Percentiles rank a stretch among this genome's conserved stretches.
These are phyloP conservation scores for Penicillium steckii DNA, from an alignment of 495 filamentous ascomycete species.

Conservation along the genomic window DNA sequence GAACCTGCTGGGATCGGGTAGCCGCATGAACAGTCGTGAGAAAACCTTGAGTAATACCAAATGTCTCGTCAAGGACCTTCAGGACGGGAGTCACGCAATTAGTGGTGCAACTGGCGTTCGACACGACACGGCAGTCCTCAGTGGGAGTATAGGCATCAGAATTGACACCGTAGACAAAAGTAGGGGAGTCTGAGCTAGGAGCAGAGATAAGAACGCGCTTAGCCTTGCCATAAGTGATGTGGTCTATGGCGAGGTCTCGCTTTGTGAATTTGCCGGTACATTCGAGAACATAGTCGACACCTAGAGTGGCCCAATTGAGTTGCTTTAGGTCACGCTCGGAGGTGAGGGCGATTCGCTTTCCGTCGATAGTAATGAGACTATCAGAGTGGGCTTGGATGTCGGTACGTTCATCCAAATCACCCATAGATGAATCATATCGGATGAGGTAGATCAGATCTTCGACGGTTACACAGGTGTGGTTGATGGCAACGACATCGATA, in stretches of 20 bases:
- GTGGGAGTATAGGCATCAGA: constrained; percentile 23
- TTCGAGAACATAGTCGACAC: constrained; percentile 36
- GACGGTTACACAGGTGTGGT: constrained; percentile 34
- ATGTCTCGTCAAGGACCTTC: constrained; percentile 31
- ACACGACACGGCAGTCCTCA: constrained; percentile 28
- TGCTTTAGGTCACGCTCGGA: constrained; percentile 36
- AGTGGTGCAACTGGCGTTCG: constrained; percentile 37
- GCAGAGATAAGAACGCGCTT: constrained; percentile 38
- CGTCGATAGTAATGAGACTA: constrained; percentile 25
- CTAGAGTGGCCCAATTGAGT: constrained; percentile 31
- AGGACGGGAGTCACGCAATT: constrained; percentile 37
- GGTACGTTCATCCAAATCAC: constrained; percentile 24
- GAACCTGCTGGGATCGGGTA: constrained; percentile 36
- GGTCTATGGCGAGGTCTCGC: constrained; percentile 29
- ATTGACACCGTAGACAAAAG: constrained; percentile 38
- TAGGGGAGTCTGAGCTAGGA: constrained; percentile 34
- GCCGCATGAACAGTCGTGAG: constrained; percentile 37
- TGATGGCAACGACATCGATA: constrained; percentile 35
- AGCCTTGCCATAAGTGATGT: constrained; percentile 29
- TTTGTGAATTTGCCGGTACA: constrained; percentile 40
- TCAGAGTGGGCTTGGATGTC: constrained; percentile 29
- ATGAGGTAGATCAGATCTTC: constrained; percentile 39
- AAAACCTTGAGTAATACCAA: constrained; percentile 33
- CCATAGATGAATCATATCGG: constrained; percentile 39
- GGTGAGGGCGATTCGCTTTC: constrained; percentile 27